These are phyloP conservation scores for Diaporthe citri DNA, from an alignment of 2,329 filamentous ascomycete species.

Conservation along the genomic window DNA sequence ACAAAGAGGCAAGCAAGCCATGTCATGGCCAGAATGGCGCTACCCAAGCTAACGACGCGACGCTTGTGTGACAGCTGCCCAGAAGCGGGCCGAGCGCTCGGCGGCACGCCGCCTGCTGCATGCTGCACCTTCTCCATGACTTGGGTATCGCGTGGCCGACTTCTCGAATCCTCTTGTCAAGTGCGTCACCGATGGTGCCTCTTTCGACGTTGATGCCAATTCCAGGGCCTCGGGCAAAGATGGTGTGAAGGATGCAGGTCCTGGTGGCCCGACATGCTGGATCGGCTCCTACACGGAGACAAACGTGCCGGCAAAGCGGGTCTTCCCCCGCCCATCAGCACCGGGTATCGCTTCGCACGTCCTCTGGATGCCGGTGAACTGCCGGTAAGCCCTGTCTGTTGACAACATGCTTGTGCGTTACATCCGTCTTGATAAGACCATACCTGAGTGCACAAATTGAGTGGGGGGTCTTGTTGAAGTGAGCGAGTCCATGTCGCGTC, in stretches of 20 bases:
- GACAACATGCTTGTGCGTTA: background rate
- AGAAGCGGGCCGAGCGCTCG: background rate
- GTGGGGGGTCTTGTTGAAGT: background rate
- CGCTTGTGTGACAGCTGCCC: constrained; percentile 3
- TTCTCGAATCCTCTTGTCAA: background rate
- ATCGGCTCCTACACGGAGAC: constrained; percentile 3
- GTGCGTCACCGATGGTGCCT: too few relatives aligned
- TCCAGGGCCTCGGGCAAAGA: background rate
- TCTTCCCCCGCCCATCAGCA: constrained; percentile 12
- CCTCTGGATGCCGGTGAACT: constrained; percentile 12
- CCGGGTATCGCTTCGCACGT: background rate
- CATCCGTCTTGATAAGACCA: constrained; percentile 22
- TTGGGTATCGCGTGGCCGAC: background rate
- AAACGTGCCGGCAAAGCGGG: constrained; percentile 1
- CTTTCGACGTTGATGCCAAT: background rate
- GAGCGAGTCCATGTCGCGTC: background rate
- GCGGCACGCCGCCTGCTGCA: background rate
- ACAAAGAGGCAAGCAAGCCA: constrained; percentile 1
- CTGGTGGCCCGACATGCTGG: constrained; percentile 9
- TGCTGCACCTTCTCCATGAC: constrained; percentile 34
- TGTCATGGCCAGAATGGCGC: background rate
- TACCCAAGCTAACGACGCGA: background rate
- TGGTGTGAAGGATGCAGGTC: background rate
- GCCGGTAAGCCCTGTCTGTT: constrained; percentile 15
- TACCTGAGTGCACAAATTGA: background rate